phyloP scores from a whole-genome alignment of 2,329 filamentous ascomycete genomes.

The Helicocarpus griseus region DNA sequence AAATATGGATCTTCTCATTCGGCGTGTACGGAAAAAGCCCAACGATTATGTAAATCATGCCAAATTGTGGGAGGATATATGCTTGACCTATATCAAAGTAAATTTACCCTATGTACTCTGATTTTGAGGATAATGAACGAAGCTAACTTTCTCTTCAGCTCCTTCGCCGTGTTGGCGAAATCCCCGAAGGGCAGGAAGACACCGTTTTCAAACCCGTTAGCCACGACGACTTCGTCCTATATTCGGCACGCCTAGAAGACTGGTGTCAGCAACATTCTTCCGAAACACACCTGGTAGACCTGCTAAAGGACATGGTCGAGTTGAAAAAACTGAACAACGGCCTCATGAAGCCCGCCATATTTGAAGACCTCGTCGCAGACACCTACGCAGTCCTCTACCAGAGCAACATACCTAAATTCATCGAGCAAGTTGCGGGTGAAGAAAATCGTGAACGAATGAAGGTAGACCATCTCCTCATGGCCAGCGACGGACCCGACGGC shows the following conservation, averaged over 20 bases:
- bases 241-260: constrained; percentile 49
- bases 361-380: constrained; percentile 91
- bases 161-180: constrained; percentile 47
- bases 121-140: constrained; percentile 10
- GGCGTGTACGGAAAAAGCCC: constrained; percentile 70
- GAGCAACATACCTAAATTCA: constrained; percentile 27
- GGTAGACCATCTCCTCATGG: constrained; percentile 37
- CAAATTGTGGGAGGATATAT: constrained; percentile 54
- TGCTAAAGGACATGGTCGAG: constrained; percentile 57
- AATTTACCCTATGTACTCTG: constrained; percentile 15
- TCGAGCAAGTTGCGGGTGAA: constrained; percentile 34
- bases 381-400: constrained; percentile 58
- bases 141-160: constrained; percentile 29
- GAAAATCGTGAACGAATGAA: constrained; percentile 40
- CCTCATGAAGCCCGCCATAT: constrained; percentile 72
- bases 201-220: constrained; percentile 53
- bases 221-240: constrained; percentile 54
- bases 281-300: constrained; percentile 45
- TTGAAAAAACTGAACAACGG: constrained; percentile 73
- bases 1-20: constrained; percentile 68
- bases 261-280: constrained; percentile 46
- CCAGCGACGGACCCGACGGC: constrained; percentile 19
- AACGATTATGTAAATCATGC: constrained; percentile 60
- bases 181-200: constrained; percentile 55
- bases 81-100: constrained; percentile 46